Evolutionary conservation across 139 green algal genomes (phyloP), one percentile per base, ranked within the genome.

Genomic region (Haematococcus sp.): DNA sequence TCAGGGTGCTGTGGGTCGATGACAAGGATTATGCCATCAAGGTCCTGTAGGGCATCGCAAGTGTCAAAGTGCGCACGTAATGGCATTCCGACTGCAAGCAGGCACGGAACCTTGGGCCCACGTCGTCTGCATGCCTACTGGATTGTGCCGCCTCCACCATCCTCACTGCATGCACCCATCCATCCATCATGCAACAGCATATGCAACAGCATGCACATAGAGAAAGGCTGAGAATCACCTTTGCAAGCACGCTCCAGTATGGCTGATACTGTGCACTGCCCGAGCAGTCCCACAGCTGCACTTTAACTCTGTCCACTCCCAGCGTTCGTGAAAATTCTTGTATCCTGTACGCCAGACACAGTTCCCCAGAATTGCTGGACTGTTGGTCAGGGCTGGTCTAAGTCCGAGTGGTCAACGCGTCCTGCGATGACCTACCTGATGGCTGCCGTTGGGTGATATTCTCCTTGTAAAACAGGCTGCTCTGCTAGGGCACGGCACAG

Each of bases 231-330:
- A 11, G 52, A 11, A 61, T 61, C 55, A 87, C 84, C 78, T 87
- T 87, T 9, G 76, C 69, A 2, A 90, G 68, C 2, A 83, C 60
- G 1, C 74, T 49, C 85, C 81, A 90, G 71, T 82, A 86, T 1
- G 74, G 32, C 54, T 86, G 79, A 61, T 81, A 87, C 66, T 85
- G 76, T 11, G 43, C 25, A 43, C 77, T 78, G 23, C 82, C 85
- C 61, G 82, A 81, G 43, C 79, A 81, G 72, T 90, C 85, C 85
- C 85, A 90, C 35, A 90, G 67, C 69, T 88, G 79, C 19, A 90
- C 79, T 25, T 84, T 86, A 3, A 88, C 79, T 3, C 73, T 35
- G 16, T 90, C 81, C 3, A 81, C 63, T 1, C 79, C 82, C 40
- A 90, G 13, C 0, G 74, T 77, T 1, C 77, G 64, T 1, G 58